Evolutionary conservation across 331 rosid genomes (phyloP).

Genomic region (Quercus phellos): DNA sequence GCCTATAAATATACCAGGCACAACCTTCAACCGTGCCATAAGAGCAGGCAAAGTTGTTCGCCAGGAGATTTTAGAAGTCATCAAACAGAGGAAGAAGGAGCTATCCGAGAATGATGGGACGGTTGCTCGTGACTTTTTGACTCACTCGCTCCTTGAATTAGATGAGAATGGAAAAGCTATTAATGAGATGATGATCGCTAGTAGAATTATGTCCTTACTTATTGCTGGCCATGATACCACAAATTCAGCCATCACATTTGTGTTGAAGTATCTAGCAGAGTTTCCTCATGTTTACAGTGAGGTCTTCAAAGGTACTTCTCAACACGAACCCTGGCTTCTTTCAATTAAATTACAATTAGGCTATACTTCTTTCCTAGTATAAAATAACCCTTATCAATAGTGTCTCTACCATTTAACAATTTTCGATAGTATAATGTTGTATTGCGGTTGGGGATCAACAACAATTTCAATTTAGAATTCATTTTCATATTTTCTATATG

Average conservation of each 20-base stretch:
- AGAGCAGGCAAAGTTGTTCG: slow-evolving; percentile 28
- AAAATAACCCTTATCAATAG: no score
- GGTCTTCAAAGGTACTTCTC: background rate
- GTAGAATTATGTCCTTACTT: no score
- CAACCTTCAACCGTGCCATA: slow-evolving; percentile 21
- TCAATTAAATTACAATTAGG: no score
- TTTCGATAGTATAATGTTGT: no score
- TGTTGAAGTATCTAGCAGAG: background rate
- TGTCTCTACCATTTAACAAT: no score
- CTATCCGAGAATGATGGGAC: slow-evolving; percentile 8
- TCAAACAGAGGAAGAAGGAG: slow-evolving; percentile 31
- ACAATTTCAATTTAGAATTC: no score
- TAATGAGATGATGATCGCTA: background rate
- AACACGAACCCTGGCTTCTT: background rate
- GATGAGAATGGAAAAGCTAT: background rate
- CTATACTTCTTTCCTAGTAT: no score
- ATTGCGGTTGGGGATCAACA: no score
- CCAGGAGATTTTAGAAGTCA: slow-evolving; percentile 18
- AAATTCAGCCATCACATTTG: background rate
- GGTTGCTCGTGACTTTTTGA: slow-evolving; percentile 28
- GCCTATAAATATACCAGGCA: slow-evolving; percentile 25
- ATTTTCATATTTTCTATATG: no score
- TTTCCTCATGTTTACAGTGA: background rate
- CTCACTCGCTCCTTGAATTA: slow-evolving; percentile 3
- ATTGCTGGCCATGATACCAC: background rate